Evolutionary conservation across 164 flowering plant genomes (phyloP).

Genomic region (Annona cherimola): DNA sequence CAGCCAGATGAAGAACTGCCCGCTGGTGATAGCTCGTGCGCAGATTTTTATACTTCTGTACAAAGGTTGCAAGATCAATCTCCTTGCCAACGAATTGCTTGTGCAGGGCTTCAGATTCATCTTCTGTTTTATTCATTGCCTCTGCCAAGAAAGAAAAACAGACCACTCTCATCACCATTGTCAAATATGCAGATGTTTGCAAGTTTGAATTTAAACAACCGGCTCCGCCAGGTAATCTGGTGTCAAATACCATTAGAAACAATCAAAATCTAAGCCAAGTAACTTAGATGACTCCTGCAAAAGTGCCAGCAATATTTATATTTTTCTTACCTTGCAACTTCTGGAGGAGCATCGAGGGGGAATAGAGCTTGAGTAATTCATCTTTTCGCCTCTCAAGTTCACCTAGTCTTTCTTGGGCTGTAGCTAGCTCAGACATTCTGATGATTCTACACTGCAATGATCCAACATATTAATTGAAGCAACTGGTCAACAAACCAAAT

Average conservation of each 20-base stretch:
- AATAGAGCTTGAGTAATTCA: slow-evolving; percentile 51
- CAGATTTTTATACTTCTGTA: slow-evolving; percentile 72
- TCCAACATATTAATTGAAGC: not conserved
- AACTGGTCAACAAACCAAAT: not conserved
- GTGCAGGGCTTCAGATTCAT: slow-evolving; percentile 75
- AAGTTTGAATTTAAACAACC: not conserved
- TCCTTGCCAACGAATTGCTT: slow-evolving; percentile 61
- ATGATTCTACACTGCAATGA: slow-evolving; percentile 74
- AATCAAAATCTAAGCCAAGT: too few species aligned
- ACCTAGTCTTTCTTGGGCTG: slow-evolving; percentile 75
- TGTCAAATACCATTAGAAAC: too few species aligned
- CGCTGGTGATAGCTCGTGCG: slow-evolving; percentile 59
- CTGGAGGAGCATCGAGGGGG: slow-evolving; percentile 62
- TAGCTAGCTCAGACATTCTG: slow-evolving; percentile 86
- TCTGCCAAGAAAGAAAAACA: slow-evolving; percentile 34
- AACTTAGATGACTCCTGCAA: too few species aligned
- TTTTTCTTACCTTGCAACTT: slow-evolving; percentile 60
- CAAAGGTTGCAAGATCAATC: slow-evolving; percentile 56
- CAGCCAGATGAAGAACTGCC: slow-evolving; percentile 70
- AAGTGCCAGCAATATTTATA: too few species aligned
- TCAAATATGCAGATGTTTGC: not conserved
- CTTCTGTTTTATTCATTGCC: slow-evolving; percentile 60
- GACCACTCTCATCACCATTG: not conserved
- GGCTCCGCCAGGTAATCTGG: too few species aligned
- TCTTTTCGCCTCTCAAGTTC: slow-evolving; percentile 71